A percentile compares a stretch with the other conserved stretches of the same genome.
Evolutionary conservation across 2,329 filamentous ascomycete genomes (phyloP).

Genomic region (Trichophyton mentagrophytes): DNA sequence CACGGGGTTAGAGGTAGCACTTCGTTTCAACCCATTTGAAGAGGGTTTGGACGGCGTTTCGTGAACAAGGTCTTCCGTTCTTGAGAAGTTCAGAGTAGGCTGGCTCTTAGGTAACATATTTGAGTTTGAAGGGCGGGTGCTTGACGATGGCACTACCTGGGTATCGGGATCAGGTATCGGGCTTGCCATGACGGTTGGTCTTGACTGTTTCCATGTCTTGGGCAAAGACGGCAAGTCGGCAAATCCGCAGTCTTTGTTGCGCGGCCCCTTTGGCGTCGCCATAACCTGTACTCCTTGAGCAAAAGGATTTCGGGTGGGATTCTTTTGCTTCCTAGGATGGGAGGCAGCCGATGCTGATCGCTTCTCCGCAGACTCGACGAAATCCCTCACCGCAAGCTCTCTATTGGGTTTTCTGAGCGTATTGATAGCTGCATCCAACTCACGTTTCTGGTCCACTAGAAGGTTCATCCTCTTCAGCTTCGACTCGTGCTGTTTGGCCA

Average conservation of each 20-base stretch:
- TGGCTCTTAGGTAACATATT: background rate
- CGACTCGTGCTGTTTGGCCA: constrained; percentile 32
- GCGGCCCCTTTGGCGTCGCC: constrained; percentile 30
- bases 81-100: background rate
- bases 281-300: constrained; percentile 37
- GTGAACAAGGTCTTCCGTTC: constrained; percentile 11
- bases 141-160: background rate
- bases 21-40: background rate
- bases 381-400: constrained; percentile 33
- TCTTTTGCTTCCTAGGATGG: constrained; percentile 28
- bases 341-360: constrained; percentile 11
- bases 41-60: constrained; percentile 28
- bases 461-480: constrained; percentile 36
- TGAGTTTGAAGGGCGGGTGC: background rate
- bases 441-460: constrained; percentile 35
- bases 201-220: background rate
- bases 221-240: background rate
- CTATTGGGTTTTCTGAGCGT: constrained; percentile 37
- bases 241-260: constrained; percentile 11
- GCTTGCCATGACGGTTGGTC: background rate
- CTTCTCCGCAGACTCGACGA: constrained; percentile 33
- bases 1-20: background rate
- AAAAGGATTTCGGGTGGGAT: constrained; percentile 30
- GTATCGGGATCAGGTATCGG: background rate
- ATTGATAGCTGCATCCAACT: constrained; percentile 37